Percentiles rank a stretch among this genome's conserved stretches.
Conservation (phyloP, 148 eudicot genomes). For the Vaccinium macrocarpon region DNA sequence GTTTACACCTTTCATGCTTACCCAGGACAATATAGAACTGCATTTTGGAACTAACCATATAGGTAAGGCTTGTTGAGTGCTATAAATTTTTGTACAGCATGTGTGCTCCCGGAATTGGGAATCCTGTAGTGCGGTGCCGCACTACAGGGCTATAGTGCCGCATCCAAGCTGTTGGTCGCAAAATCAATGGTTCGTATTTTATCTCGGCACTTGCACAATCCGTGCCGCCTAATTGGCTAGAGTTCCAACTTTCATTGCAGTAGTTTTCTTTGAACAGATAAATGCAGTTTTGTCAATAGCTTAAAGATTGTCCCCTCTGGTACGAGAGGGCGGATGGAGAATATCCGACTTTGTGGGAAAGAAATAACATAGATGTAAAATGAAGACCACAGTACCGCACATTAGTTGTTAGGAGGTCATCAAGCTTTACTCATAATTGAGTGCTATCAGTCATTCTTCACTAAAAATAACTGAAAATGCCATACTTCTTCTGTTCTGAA, state of each 20-base stretch:
- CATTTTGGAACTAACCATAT: conserved; percentile 90
- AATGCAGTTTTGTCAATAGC: not conserved
- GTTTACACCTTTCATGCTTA: conserved; percentile 68
- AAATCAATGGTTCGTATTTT: no score
- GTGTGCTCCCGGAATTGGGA: no score
- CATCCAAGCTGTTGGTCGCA: no score
- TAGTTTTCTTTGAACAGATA: not conserved
- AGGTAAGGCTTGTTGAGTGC: conserved; percentile 35
- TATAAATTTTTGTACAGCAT: not conserved
- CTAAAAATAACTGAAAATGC: not conserved
- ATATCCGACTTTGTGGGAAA: not conserved
- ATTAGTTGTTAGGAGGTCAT: conserved; percentile 5
- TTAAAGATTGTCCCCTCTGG: no score
- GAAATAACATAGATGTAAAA: not conserved
- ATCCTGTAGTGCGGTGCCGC: no score
- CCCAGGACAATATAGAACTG: conserved; percentile 79
- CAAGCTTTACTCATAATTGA: not conserved
- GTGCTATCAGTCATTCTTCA: not conserved
- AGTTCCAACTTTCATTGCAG: not conserved
- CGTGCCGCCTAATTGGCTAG: not conserved
- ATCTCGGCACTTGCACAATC: no score
- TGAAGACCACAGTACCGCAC: not conserved
- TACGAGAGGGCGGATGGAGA: not conserved
- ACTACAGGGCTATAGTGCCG: no score
- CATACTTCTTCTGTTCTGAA: not conserved